Evolutionary conservation across 164 flowering plant genomes (phyloP), one percentile per base, ranked within the genome.

Genomic region (Saururus chinensis): DNA sequence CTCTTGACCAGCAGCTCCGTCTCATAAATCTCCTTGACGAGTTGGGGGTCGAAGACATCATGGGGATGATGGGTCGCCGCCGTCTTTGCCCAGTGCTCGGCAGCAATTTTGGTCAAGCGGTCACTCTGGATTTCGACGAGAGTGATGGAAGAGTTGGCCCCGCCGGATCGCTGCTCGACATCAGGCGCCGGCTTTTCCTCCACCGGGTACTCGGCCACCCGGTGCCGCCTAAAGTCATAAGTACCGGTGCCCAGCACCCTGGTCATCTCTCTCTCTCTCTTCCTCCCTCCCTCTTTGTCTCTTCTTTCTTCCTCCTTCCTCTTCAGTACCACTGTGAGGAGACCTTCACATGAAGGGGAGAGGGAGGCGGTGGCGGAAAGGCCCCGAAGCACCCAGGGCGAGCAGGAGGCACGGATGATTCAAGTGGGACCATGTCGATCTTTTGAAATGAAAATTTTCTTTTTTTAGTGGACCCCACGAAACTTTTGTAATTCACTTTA

Each of bases 161-260:
- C 57, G 84, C 92, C 3, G 60, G 67, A 13, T 81, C 17, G 17
- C 14, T 30, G 74, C 54, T 70, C 66, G 7, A 77, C 82, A 0
- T 66, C 69, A 4, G 21, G 48, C 14, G 75, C 75, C 17, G 42
- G 49, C 14, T 62, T 41, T 4, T 56, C 24, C n/a, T 75, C 86
- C 1, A 76, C 84, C 0, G 89, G 96, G 65, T 93, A 93, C 76
- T 93, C 99, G 7, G 99, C 97, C 6, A 87, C 97, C 13, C 84
- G 69, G 72, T 87, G 99, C 21, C 97, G 82, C 80, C 80, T 80
- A 88, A 93, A 93, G 45, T 90, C 97, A 65, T 75, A 88, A 0
- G 74, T 64, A 5, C 97, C 97, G 0, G 92, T 84, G 0, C 97
- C 97, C 68, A 83, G 77, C 12, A 93, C 91, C 73, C 77, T 90